These are phyloP conservation scores for Entelexis sorbosivorans DNA, from an alignment of 1,139 yeast species.

Conservation along the genomic window DNA sequence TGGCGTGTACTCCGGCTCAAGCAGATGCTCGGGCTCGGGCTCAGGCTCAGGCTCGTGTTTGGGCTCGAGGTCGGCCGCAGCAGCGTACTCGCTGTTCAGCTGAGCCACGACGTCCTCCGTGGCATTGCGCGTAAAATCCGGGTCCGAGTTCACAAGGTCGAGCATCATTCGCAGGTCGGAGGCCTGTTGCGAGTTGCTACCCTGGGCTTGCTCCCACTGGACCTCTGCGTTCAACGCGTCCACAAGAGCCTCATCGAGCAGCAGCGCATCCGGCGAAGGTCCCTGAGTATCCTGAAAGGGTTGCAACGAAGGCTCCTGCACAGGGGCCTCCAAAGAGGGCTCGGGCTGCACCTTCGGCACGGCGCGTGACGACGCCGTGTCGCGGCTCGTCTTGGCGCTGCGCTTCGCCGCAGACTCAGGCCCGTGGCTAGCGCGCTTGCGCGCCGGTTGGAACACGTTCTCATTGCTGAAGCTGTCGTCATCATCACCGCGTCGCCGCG, in stretches of 20 bases:
- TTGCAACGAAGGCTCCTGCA: not conserved
- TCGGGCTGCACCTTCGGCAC: not conserved
- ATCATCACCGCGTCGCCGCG: constrained; percentile 9
- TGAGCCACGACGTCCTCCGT: not conserved
- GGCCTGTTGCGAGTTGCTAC: not conserved
- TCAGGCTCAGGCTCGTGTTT: not conserved
- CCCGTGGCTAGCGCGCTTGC: constrained; percentile 3
- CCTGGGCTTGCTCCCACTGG: constrained; percentile 7
- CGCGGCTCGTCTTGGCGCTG: constrained; percentile 1
- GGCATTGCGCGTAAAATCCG: not conserved
- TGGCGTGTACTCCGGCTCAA: not conserved
- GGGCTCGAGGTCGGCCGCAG: not conserved
- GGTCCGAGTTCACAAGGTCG: not conserved
- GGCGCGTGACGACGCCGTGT: not conserved
- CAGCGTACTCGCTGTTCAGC: not conserved
- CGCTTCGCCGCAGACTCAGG: constrained; percentile 1
- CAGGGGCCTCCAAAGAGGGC: not conserved
- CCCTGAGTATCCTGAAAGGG: not conserved
- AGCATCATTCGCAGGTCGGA: constrained; percentile 4
- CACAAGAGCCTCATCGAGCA: constrained; percentile 12
- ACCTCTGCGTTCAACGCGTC: constrained; percentile 13
- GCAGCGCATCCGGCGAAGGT: constrained; percentile 4
- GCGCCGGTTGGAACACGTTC: constrained; percentile 21
- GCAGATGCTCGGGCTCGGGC: not conserved
- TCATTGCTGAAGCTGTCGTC: constrained; percentile 17